phyloP scores from a whole-genome alignment of 257 asterid genomes.

The Solanum etuberosum region DNA sequence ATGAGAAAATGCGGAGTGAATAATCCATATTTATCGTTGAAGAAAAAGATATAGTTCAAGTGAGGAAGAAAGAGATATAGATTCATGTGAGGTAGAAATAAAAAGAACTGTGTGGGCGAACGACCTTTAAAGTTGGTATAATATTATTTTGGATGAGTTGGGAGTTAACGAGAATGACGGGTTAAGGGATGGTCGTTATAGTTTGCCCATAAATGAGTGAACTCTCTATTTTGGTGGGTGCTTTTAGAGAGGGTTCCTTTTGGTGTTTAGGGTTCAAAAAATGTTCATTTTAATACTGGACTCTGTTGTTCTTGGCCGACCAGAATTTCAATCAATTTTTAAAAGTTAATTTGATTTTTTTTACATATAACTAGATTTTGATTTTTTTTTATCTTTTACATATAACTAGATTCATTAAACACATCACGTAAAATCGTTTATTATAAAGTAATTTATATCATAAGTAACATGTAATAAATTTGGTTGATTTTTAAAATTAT shows the following conservation, averaged over 20 bases:
- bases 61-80: not conserved
- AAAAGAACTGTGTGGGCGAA: too few relatives aligned
- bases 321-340: not conserved
- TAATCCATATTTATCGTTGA: not conserved
- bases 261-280: not conserved
- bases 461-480: not conserved
- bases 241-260: not conserved
- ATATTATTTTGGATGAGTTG: not conserved
- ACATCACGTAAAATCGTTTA: too few relatives aligned
- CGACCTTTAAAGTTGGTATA: not conserved
- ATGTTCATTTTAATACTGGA: rapidly evolving
- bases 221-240: not conserved
- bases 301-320: too few relatives aligned
- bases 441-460: not conserved
- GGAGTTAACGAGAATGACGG: not conserved
- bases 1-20: not conserved
- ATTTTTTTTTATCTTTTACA: too few relatives aligned
- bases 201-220: not conserved
- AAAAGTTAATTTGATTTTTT: too few relatives aligned
- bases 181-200: not conserved
- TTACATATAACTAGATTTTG: not conserved
- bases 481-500: not conserved
- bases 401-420: not conserved
- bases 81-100: not conserved
- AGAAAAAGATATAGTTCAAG: not conserved